Percentiles rank a stretch among this genome's conserved stretches.
These are phyloP conservation scores for Gastrolobium villosum DNA, from an alignment of 306 rosid species.

Conservation along the genomic window DNA sequence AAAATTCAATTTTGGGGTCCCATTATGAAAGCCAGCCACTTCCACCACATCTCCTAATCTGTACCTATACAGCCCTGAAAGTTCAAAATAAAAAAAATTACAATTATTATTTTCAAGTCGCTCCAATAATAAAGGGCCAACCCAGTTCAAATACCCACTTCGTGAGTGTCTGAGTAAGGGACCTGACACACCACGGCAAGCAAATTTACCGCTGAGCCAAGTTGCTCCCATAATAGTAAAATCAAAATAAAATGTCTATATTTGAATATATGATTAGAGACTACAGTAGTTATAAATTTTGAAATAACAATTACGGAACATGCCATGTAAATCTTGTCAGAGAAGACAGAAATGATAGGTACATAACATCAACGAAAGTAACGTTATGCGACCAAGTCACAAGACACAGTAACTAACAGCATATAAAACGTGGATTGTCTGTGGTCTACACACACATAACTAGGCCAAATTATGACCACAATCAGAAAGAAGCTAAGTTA, in stretches of 20 bases:
- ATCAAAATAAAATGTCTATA: background rate
- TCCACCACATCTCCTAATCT: constrained; percentile 96
- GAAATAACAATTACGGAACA: background rate
- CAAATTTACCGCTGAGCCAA: too few species aligned
- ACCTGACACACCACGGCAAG: too few species aligned
- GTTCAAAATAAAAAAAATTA: background rate
- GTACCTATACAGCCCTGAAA: constrained; percentile 86
- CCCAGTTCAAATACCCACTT: too few species aligned
- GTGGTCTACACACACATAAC: constrained; percentile 27
- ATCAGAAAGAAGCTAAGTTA: background rate
- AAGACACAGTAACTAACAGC: background rate
- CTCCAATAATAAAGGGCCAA: background rate
- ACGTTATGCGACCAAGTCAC: background rate
- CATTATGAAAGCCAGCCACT: constrained; percentile 78
- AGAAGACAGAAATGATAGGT: background rate
- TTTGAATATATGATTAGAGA: background rate
- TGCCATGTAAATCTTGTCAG: background rate
- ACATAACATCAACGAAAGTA: constrained; percentile 10
- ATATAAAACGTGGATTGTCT: constrained; percentile 24
- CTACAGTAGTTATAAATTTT: background rate
- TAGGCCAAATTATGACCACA: background rate
- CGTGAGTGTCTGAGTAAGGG: too few species aligned
- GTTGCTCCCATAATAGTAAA: background rate
- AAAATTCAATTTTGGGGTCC: constrained; percentile 84
- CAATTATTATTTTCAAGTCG: too few species aligned